Base-by-base conservation (phyloP, 768 basidiomycete species). In the Tricholoma saponaceum region DNA sequence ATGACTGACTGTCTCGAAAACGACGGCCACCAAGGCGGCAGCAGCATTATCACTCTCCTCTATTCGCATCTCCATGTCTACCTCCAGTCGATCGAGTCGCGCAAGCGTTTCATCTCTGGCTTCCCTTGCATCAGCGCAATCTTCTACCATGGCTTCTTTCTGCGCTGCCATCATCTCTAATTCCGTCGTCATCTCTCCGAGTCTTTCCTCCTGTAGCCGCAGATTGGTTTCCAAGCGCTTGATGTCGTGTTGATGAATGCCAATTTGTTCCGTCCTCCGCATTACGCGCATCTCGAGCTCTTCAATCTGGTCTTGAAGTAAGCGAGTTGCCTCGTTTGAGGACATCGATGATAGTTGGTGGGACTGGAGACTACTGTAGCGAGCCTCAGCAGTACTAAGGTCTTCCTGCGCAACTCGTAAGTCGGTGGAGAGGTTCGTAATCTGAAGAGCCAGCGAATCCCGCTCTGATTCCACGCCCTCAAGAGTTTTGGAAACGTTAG, bases 81-180 rank as follows among this genome's bases (percentile, higher is more conserved):
- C 79, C 62, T 92, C 90, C 58, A 86, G 67, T n/a, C 69, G 70
- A 56, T 92, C 91, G 25, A 80, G 68, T 58, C 73, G 74, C 54
- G 67, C 64, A 43, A 85, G 67, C 4, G 89, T 87, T 23, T 78
- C 78, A 67, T 93, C 87, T 33, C 91, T 78, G 20, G 86, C 82
- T 55, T 86, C 86, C 54, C 91, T 77, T 2, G 89, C 89, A 55
- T 86, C 84, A 4, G 86, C 85, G 64, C 91, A 92, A 66, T 93
- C 91, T 60, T 92, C 90, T 0, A 92, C 82, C 87, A 93, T 90
- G 1, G 88, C 85, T 56, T 83, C 83, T 68, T 87, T 90, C 74
- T 91, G 82, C 4, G 83, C 79, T 20, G 72, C 76, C 57, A 85
- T 73, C 59, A 80, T 80, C 64, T 90, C 90, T 57, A 90, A 68